A percentile compares a stretch with the other conserved stretches of the same genome.
Evolutionary conservation across 108 stramenopile genomes (phyloP).

Genomic region (Hondaea fermentalgiana): DNA sequence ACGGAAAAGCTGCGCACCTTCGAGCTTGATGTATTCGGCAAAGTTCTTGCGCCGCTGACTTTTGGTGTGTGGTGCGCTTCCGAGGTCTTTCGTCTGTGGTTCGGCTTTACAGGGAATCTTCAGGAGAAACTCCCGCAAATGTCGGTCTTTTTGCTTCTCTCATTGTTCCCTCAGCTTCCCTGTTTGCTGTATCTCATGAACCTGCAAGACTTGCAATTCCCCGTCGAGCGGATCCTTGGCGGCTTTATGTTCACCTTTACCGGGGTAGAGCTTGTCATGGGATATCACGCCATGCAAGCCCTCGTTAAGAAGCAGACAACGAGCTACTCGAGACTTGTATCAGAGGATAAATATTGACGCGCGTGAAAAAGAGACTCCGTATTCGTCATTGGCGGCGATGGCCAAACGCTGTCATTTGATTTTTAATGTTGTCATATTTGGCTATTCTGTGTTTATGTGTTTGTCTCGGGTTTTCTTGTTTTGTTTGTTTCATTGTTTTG

Average conservation of each 20-base stretch:
- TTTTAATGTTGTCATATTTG: too few relatives aligned
- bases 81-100: background rate
- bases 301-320: background rate
- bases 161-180: background rate
- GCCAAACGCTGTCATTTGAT: too few relatives aligned
- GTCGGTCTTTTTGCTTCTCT: background rate
- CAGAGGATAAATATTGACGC: background rate
- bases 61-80: background rate
- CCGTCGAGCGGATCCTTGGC: background rate
- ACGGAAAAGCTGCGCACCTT: background rate
- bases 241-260: background rate
- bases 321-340: background rate
- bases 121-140: background rate
- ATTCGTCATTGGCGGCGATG: too few relatives aligned
- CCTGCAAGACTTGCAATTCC: background rate
- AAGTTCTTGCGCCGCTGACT: background rate
- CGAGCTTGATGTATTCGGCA: background rate
- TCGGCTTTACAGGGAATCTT: background rate
- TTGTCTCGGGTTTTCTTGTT: too few relatives aligned
- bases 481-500: too few relatives aligned
- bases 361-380: background rate
- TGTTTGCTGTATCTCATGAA: conserved; percentile 7
- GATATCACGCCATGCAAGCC: background rate
- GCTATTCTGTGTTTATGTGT: too few relatives aligned
- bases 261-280: background rate